Conservation (phyloP, 768 basidiomycete genomes). For the Peribolospora baueri region DNA sequence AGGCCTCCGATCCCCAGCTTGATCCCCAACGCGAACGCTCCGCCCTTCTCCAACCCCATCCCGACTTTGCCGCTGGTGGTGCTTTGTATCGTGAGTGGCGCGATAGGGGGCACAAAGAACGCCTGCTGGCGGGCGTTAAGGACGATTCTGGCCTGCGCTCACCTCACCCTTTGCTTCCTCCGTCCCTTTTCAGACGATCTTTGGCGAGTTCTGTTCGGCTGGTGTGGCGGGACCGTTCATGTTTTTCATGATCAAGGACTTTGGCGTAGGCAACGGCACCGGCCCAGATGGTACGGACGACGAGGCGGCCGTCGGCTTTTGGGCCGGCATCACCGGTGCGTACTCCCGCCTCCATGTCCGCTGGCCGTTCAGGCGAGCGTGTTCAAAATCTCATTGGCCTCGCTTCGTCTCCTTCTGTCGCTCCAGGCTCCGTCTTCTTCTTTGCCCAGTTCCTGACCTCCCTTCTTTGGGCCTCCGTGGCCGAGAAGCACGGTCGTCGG, state of each 20-base stretch:
- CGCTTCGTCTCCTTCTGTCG: constrained; percentile 5
- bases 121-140: constrained; percentile 3
- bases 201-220: constrained; percentile 81
- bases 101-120: neutral
- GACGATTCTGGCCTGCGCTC: neutral
- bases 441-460: constrained; percentile 89
- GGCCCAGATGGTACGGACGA: constrained; percentile 40
- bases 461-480: constrained; percentile 86
- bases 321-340: constrained; percentile 61
- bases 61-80: constrained; percentile 47
- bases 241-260: constrained; percentile 12
- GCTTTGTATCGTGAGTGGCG: constrained; percentile 27
- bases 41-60: constrained; percentile 59
- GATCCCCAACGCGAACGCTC: constrained; percentile 20
- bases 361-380: neutral
- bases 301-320: constrained; percentile 68
- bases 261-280: constrained; percentile 14
- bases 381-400: constrained; percentile 6
- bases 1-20: neutral
- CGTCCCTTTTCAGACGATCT: constrained; percentile 41
- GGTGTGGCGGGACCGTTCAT: neutral
- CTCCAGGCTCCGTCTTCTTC: constrained; percentile 60
- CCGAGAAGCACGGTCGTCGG: constrained; percentile 69
- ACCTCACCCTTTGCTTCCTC: neutral
- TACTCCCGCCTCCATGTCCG: constrained; percentile 4